A percentile compares a stretch with the other conserved stretches of the same genome.
These are phyloP conservation scores for Neurospora sp. DNA, from an alignment of 2,329 filamentous ascomycete genomes.

Conservation along the genomic window DNA sequence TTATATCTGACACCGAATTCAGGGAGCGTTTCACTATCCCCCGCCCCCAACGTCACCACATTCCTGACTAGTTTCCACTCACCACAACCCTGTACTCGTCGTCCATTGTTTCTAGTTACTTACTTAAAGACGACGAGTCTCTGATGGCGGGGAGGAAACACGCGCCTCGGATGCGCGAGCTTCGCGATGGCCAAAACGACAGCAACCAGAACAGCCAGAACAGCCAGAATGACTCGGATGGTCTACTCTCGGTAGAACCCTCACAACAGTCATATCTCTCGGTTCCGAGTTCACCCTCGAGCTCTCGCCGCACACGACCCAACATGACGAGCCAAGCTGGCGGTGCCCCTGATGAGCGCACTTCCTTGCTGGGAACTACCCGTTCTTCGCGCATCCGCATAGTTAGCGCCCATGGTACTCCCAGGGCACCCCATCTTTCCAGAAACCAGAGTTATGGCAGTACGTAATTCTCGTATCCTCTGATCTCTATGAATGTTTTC, in stretches of 20 bases:
- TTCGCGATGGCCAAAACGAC: not conserved
- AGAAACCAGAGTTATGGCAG: constrained; percentile 22
- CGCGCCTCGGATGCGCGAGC: constrained; percentile 14
- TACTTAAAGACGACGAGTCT: not conserved
- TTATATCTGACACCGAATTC: not conserved
- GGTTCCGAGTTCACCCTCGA: constrained; percentile 22
- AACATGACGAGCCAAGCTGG: constrained; percentile 14
- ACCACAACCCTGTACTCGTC: not conserved
- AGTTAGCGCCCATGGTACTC: constrained; percentile 16
- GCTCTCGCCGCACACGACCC: constrained; percentile 16
- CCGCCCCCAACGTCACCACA: not conserved
- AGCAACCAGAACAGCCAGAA: constrained; percentile 2
- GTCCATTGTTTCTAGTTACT: not conserved
- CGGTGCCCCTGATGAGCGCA: constrained; percentile 22
- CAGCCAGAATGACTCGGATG: not conserved
- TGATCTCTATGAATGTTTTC: not conserved
- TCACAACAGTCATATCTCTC: constrained; percentile 15
- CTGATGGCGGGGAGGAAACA: constrained; percentile 15
- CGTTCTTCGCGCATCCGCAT: constrained; percentile 18
- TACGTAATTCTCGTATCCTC: constrained; percentile 1
- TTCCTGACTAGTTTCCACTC: not conserved
- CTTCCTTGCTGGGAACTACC: constrained; percentile 18
- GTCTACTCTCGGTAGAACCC: constrained; percentile 2
- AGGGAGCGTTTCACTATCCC: not conserved
- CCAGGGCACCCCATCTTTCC: constrained; percentile 17